Evolutionary conservation across 1,284 basidiomycete species (phyloP).

Genomic region (Lentinula novae-zelandiae): DNA sequence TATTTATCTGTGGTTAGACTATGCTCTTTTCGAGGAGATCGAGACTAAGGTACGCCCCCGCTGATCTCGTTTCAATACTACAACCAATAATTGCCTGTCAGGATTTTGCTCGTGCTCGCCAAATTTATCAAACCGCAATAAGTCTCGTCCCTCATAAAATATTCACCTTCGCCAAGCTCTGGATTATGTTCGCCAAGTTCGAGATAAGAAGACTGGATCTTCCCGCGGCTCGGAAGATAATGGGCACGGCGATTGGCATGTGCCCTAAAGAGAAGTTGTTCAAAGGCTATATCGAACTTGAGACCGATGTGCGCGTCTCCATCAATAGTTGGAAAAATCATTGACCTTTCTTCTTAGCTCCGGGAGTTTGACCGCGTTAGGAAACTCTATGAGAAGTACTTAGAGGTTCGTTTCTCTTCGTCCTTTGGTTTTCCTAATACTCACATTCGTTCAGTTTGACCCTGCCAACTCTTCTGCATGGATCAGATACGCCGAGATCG

Average conservation of each 20-base stretch:
- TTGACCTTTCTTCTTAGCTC: constrained; percentile 39
- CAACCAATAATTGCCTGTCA: constrained; percentile 23
- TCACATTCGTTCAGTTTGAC: constrained; percentile 59
- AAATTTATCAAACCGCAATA: constrained; percentile 91
- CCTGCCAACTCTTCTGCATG: constrained; percentile 88
- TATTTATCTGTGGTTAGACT: constrained; percentile 96
- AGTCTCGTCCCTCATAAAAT: constrained; percentile 91
- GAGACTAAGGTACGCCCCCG: constrained; percentile 71
- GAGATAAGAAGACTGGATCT: constrained; percentile 88
- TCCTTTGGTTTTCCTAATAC: constrained; percentile 2
- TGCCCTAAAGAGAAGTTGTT: constrained; percentile 93
- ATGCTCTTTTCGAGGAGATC: constrained; percentile 96
- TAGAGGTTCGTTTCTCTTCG: constrained; percentile 56
- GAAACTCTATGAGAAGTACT: constrained; percentile 90
- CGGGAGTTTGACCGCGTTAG: constrained; percentile 95
- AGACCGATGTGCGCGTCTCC: constrained; percentile 66
- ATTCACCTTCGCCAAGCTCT: constrained; percentile 97
- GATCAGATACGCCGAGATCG: constrained; percentile 97
- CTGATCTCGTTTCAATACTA: not conserved
- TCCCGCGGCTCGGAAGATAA: constrained; percentile 80
- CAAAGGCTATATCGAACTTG: constrained; percentile 92
- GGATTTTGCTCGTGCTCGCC: constrained; percentile 82
- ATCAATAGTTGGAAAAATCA: not conserved
- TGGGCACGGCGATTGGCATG: constrained; percentile 92
- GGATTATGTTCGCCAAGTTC: constrained; percentile 89